These are phyloP conservation scores for Metarhizium guizhouense DNA, from an alignment of 2,329 filamentous ascomycete species.

Conservation along the genomic window DNA sequence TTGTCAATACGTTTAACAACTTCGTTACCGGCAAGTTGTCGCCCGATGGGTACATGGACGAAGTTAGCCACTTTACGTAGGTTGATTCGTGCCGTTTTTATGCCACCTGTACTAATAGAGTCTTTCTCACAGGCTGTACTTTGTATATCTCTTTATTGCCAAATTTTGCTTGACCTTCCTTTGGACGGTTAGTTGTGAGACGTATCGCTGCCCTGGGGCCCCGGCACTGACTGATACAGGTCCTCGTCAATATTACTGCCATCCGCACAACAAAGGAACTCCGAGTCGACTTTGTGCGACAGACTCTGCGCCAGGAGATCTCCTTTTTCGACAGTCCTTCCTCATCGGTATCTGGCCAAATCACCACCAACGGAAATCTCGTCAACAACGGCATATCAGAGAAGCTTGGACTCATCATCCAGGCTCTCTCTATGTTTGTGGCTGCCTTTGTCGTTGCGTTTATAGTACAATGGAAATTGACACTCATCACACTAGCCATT, in stretches of 20 bases:
- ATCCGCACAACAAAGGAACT: slow-evolving; percentile 27
- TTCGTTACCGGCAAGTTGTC: slow-evolving; percentile 39
- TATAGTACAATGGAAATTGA: slow-evolving; percentile 31
- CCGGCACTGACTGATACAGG: slow-evolving; percentile 12
- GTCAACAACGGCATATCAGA: slow-evolving; percentile 36
- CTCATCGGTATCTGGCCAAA: slow-evolving; percentile 34
- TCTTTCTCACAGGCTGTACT: slow-evolving; percentile 33
- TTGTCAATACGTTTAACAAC: slow-evolving; percentile 46
- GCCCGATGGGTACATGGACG: slow-evolving; percentile 36
- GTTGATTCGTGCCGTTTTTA: slow-evolving; percentile 10
- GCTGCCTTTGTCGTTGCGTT: slow-evolving; percentile 32
- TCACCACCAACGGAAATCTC: slow-evolving; percentile 38
- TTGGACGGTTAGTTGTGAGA: slow-evolving; percentile 33
- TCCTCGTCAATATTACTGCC: slow-evolving; percentile 28
- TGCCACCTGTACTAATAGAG: neutral
- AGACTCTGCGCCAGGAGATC: slow-evolving; percentile 40
- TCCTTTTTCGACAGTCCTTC: slow-evolving; percentile 42
- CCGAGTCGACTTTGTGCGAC: slow-evolving; percentile 28
- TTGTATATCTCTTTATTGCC: slow-evolving; percentile 48
- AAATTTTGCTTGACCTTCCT: slow-evolving; percentile 46
- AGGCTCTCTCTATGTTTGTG: slow-evolving; percentile 30
- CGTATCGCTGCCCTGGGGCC: neutral
- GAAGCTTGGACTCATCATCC: slow-evolving; percentile 33
- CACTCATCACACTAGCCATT: slow-evolving; percentile 35
- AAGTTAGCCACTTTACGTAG: slow-evolving; percentile 37